Evolutionary conservation across 2,329 filamentous ascomycete species (phyloP), one percentile per base, ranked within the genome.

Genomic region (Colletotrichum noveboracense): DNA sequence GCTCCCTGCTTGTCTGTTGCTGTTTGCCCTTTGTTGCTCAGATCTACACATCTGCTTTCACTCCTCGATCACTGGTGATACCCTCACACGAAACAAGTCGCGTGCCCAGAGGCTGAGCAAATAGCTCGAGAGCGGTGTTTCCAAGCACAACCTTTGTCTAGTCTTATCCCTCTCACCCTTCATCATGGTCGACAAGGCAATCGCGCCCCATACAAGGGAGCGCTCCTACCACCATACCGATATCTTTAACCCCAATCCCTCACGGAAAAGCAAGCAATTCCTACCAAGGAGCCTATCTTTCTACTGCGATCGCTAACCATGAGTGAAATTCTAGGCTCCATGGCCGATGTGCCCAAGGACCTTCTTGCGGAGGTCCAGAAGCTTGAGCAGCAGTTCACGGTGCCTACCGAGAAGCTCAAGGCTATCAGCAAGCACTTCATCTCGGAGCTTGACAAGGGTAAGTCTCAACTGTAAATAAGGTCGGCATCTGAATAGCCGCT

Each of bases 381-480:
- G 77, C 90, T 98, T 28, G 97, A 98, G 88, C 91, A 96, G 74
- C 85, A 94, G 70, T 98, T 99, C 86, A 94, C 93, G 13, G 92
- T 98, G 61, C 91, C 94, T 78, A 90, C 90, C 1, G 86, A 90
- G 48, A 98, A 95, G 88, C 92, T 98, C 71, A 98, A 98, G 91
- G 86, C 94, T 79, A 96, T 99, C 82, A 96, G 95, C 56, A 89
- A 94, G 69, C 96, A 98, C 85, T 99, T 99, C 84, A 90, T 97
- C 66, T 90, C 90, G 38, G 97, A 99, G 88, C 91, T 99, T 70
- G 91, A 93, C 78, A 98, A 98, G 86, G 96, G 95, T 94, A 84
- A 78, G 87, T 80, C 66, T 38, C 58, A 74, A 18, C 18, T 52
- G 9, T 62, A 24, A 6, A 70, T 38, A 76, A 76, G 61, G 65